Evolutionary conservation across 2,329 filamentous ascomycete genomes (phyloP), one percentile per base, ranked within the genome.

Genomic region (Arthrobotrys pseudoclavata): DNA sequence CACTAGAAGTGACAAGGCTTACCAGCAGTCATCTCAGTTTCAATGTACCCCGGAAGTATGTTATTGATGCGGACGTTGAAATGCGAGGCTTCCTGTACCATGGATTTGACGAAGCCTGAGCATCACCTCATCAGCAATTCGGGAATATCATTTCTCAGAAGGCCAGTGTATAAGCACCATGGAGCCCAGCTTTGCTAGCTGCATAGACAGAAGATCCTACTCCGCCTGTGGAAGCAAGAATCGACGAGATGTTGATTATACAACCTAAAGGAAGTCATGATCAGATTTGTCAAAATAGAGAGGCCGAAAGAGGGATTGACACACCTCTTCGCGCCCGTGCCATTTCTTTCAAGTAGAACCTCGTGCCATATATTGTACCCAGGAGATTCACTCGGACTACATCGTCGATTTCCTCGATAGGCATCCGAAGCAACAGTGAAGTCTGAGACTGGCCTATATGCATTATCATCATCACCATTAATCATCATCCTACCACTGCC

Each of bases 191-290:
- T 83, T 97, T 97, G 50, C 90, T 91, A 6, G 92, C 92, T 4
- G 91, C 90, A 82, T 96, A 96, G 0, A 90, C 88, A 3, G 91
- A 88, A 12, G 91, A 90, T 5, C 94, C 94, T 1, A 86, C 86
- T 0, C 91, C 91, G 0, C 90, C 91, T 72, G 90, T 90, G 0
- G 87, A 82, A 0, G 90, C 93, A 53, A 97, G 87, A 31, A 96
- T 85, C 57, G 92, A 95, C 0, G 92, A 90, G 22, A 97, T 85
- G 82, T 97, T 97, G 83, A 97, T 90, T 78, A 97, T 94, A 81
- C 89, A 92, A 6, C 87, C 88, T 88, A 53, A 52, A 72, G 52
- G 22, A 37, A 69, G 45, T 42, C 55, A 20, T 63, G 2, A 12
- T 40, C 15, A 53, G 13, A n/a, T 37, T 68, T 13, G 64, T 34